A percentile compares a stretch with the other conserved stretches of the same genome.
phyloP scores from a whole-genome alignment of 1,139 yeast species.

The Spathaspora sp. region DNA sequence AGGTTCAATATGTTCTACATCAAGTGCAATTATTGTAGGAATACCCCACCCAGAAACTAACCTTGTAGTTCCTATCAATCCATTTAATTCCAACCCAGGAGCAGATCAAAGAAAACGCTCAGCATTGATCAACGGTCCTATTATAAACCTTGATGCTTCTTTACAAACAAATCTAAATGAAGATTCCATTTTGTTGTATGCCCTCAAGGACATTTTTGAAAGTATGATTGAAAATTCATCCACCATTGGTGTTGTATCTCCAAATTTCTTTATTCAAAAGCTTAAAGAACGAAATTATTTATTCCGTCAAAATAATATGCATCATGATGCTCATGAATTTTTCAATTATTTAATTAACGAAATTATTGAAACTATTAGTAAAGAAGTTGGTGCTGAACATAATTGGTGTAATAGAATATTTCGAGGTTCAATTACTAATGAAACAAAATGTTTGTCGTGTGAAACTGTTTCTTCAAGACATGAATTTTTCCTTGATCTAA shows the following conservation, averaged over 20 bases:
- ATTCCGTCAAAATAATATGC: constrained; percentile 85
- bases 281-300: constrained; percentile 79
- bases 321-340: constrained; percentile 98
- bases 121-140: constrained; percentile 82
- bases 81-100: constrained; percentile 51
- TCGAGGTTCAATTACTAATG: constrained; percentile 83
- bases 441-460: constrained; percentile 87
- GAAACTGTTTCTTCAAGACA: constrained; percentile 83
- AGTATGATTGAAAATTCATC: constrained; percentile 72
- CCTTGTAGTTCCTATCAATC: constrained; percentile 37
- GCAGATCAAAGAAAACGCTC: constrained; percentile 78
- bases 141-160: constrained; percentile 74
- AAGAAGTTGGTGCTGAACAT: constrained; percentile 28
- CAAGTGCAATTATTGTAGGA: constrained; percentile 41
- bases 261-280: constrained; percentile 67
- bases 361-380: constrained; percentile 67
- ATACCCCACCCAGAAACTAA: constrained; percentile 44
- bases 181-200: constrained; percentile 60
- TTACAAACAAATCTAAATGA: constrained; percentile 43
- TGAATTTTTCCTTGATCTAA: constrained; percentile 82
- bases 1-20: constrained; percentile 27
- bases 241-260: constrained; percentile 82
- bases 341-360: constrained; percentile 82
- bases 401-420: constrained; percentile 72
- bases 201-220: constrained; percentile 84